Percentiles rank a stretch among this genome's conserved stretches.
These are phyloP conservation scores for Daldinia sp. DNA, from an alignment of 2,329 filamentous ascomycete genomes.

Conservation along the genomic window DNA sequence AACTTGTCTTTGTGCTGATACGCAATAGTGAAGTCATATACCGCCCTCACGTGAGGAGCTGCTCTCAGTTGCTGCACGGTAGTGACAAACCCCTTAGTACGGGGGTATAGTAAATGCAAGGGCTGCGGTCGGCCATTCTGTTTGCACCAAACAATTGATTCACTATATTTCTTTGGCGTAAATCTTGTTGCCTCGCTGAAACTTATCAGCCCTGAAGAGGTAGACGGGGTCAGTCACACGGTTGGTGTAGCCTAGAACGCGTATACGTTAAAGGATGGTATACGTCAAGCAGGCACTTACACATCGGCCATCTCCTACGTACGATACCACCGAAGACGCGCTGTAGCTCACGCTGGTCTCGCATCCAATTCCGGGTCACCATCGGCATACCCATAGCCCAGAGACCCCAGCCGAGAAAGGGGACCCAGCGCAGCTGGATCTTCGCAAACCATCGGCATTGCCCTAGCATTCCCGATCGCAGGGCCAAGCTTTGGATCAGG, in stretches of 20 bases:
- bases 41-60: constrained; percentile 60
- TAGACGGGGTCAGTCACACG: constrained; percentile 14
- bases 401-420: constrained; percentile 69
- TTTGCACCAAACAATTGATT: constrained; percentile 62
- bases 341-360: constrained; percentile 63
- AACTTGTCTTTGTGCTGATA: constrained; percentile 57
- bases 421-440: constrained; percentile 64
- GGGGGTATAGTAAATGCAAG: constrained; percentile 66
- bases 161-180: constrained; percentile 60
- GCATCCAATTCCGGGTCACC: constrained; percentile 67
- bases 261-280: neutral
- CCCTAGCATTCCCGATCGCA: constrained; percentile 64
- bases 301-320: constrained; percentile 62
- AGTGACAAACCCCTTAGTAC: constrained; percentile 68
- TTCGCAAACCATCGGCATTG: constrained; percentile 70
- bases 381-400: constrained; percentile 73
- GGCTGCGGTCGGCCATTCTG: constrained; percentile 59
- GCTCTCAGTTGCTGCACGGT: constrained; percentile 64
- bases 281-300: constrained; percentile 51
- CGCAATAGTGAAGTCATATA: constrained; percentile 64
- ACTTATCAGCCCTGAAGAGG: constrained; percentile 64
- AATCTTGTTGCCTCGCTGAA: constrained; percentile 71
- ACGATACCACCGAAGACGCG: constrained; percentile 64
- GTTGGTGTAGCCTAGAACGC: neutral
- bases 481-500: constrained; percentile 67